Evolutionary conservation across 495 filamentous ascomycete species (phyloP).

Genomic region (Platismatia glauca): DNA sequence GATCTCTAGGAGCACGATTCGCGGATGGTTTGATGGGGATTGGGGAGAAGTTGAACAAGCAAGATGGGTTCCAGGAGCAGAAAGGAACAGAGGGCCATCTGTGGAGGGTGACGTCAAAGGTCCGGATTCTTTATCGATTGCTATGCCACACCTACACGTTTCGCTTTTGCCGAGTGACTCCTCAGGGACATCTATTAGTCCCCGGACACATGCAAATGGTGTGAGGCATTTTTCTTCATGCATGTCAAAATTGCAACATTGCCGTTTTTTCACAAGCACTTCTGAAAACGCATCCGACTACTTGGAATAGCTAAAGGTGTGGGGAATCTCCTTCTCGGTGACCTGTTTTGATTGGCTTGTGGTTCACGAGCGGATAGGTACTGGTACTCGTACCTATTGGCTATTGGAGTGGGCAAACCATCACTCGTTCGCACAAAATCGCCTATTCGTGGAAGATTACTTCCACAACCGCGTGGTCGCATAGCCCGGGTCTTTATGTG

Average conservation of each 20-base stretch:
- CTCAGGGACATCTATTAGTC: neutral
- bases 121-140: neutral
- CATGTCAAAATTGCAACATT: neutral
- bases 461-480: too few species aligned
- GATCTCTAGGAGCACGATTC: neutral
- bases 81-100: neutral
- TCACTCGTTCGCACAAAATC: neutral
- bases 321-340: neutral
- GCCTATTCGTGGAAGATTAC: too few species aligned
- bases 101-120: neutral
- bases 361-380: neutral
- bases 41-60: neutral
- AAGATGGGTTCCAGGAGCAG: neutral
- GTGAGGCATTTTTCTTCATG: neutral
- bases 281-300: neutral
- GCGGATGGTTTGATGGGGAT: neutral
- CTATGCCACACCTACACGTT: neutral
- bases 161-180: neutral
- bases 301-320: neutral
- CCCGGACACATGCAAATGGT: neutral
- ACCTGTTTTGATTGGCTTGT: neutral
- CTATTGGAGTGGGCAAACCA: neutral
- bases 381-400: neutral
- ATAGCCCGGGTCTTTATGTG: too few species aligned
- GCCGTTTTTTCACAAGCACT: neutral